These are phyloP conservation scores for Leucosporidium creatinivorum DNA, from an alignment of 768 basidiomycete genomes.

Conservation along the genomic window DNA sequence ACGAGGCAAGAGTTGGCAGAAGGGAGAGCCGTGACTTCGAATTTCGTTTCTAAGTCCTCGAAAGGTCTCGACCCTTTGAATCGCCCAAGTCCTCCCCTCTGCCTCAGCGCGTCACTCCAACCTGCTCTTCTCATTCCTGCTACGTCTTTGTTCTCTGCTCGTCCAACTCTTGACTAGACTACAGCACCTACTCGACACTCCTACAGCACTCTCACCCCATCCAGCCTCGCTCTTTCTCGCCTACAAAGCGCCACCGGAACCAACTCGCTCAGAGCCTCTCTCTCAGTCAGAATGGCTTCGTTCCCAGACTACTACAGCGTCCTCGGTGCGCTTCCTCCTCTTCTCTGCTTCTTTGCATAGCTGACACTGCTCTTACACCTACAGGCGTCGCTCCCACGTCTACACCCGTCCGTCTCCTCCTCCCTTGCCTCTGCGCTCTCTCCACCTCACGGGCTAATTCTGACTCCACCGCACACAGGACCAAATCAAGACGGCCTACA, in stretches of 20 bases:
- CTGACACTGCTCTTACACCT: too few relatives aligned
- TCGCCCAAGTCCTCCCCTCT: background rate
- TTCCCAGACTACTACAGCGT: conserved; percentile 33
- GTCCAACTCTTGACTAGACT: background rate
- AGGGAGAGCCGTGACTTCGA: too few relatives aligned
- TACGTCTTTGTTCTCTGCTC: background rate
- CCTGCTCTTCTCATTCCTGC: background rate
- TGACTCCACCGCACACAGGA: background rate
- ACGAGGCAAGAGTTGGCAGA: background rate
- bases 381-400: conserved; percentile 8
- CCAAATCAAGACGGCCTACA: conserved; percentile 35
- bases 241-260: background rate
- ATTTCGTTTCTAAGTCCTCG: too few relatives aligned
- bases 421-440: background rate
- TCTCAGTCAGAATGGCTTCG: background rate
- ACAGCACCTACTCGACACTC: background rate
- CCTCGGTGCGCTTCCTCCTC: conserved; percentile 5
- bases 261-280: background rate
- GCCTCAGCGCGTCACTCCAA: background rate
- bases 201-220: background rate
- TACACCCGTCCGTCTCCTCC: background rate
- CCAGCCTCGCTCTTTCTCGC: background rate
- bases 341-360: too few relatives aligned
- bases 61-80: too few relatives aligned
- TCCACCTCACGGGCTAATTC: too few relatives aligned